These are phyloP conservation scores for Magnaporthales sp. DNA, from an alignment of 2,329 filamentous ascomycete genomes.

Conservation along the genomic window DNA sequence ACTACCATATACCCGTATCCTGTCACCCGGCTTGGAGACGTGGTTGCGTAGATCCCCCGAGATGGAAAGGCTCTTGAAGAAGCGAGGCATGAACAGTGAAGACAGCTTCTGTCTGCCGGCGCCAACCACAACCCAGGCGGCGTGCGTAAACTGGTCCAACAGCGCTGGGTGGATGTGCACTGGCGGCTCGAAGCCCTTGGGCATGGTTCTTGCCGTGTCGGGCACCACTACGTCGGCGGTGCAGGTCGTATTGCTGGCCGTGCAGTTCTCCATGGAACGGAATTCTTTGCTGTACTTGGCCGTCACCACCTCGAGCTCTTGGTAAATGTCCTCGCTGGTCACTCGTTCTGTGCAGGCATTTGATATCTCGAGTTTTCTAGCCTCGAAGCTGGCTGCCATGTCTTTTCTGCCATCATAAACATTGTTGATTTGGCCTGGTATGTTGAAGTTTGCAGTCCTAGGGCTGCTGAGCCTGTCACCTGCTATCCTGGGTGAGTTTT, in stretches of 20 bases:
- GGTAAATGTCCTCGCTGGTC: slow-evolving; percentile 6
- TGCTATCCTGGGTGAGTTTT: not conserved
- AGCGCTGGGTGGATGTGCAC: slow-evolving; percentile 36
- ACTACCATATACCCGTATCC: slow-evolving; percentile 16
- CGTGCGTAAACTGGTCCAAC: slow-evolving; percentile 25
- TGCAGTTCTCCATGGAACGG: slow-evolving; percentile 12
- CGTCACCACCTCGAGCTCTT: slow-evolving; percentile 10
- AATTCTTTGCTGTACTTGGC: slow-evolving; percentile 11
- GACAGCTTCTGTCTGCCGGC: slow-evolving; percentile 18
- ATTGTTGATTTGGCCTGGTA: not conserved
- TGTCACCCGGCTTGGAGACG: slow-evolving; percentile 15
- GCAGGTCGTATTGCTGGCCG: slow-evolving; percentile 14
- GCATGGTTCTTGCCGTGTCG: slow-evolving; percentile 36
- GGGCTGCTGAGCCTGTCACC: not conserved
- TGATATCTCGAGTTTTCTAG: not conserved
- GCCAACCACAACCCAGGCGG: slow-evolving; percentile 9
- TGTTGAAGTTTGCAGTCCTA: slow-evolving; percentile 1
- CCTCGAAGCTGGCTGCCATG: not conserved
- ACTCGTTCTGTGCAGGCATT: slow-evolving; percentile 1
- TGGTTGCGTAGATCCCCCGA: slow-evolving; percentile 14
- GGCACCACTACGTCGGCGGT: slow-evolving; percentile 27
- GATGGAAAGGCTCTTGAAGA: slow-evolving; percentile 22
- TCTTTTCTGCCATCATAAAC: slow-evolving; percentile 4
- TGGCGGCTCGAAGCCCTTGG: slow-evolving; percentile 30
- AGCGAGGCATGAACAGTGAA: slow-evolving; percentile 26